These are phyloP conservation scores for Aspergillus asperescens DNA, from an alignment of 495 filamentous ascomycete species.

Conservation along the genomic window DNA sequence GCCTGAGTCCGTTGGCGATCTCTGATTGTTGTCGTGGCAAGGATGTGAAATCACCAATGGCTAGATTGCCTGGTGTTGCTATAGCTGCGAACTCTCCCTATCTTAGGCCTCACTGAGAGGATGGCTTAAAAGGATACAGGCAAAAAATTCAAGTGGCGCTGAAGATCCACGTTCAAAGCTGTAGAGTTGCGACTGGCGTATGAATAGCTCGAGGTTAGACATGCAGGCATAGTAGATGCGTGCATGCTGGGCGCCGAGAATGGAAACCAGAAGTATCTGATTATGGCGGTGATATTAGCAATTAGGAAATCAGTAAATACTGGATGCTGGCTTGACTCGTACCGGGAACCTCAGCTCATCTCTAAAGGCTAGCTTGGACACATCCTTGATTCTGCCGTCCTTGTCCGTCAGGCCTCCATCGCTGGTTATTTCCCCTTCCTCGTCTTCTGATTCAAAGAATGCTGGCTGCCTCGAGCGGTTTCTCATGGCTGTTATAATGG, in stretches of 20 bases:
- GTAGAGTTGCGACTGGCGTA: conserved; percentile 6
- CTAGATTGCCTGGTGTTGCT: too few species aligned
- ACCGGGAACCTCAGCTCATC: conserved; percentile 1
- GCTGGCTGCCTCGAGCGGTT: background rate
- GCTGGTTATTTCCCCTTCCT: background rate
- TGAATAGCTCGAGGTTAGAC: background rate
- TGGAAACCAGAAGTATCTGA: background rate
- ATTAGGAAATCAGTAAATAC: background rate
- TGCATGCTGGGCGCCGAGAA: conserved; percentile 3
- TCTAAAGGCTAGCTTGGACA: background rate
- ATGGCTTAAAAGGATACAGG: background rate
- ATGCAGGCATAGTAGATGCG: conserved; percentile 10
- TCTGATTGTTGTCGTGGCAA: background rate
- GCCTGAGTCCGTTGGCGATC: background rate
- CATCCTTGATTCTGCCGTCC: too few species aligned
- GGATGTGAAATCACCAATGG: too few species aligned
- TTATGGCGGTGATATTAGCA: background rate
- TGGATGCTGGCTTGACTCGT: background rate
- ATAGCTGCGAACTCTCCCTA: too few species aligned
- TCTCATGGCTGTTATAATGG: background rate
- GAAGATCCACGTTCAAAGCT: background rate
- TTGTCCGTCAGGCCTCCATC: background rate
- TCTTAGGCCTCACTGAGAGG: too few species aligned
- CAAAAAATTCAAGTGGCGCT: background rate
- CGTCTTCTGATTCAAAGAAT: background rate